Evolutionary conservation across 345 rosid genomes (phyloP).

Genomic region (Chamaenerion angustifolium): DNA sequence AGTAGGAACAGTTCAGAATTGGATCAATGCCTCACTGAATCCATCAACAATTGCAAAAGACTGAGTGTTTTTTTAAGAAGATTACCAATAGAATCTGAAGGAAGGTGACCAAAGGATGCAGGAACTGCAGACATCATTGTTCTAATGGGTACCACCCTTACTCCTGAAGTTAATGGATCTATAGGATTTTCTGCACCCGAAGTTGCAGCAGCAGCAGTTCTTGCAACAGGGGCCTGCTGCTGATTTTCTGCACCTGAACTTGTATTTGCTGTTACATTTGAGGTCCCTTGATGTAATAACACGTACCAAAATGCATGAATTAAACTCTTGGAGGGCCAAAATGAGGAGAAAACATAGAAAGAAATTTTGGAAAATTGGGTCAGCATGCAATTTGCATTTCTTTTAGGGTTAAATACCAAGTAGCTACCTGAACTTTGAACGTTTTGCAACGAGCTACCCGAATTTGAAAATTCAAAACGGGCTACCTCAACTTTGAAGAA

Average conservation of each 20-base stretch:
- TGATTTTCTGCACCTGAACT: slow-evolving; percentile 20
- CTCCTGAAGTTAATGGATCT: slow-evolving; percentile 31
- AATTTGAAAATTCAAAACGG: too few species aligned
- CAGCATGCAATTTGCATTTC: slow-evolving; percentile 1
- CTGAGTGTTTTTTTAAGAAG: background rate
- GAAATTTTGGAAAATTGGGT: background rate
- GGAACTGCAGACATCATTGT: slow-evolving; percentile 56
- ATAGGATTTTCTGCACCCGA: slow-evolving; percentile 20
- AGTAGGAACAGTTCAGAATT: background rate
- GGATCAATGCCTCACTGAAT: background rate
- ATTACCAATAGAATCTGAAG: slow-evolving; percentile 22
- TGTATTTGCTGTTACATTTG: slow-evolving; percentile 20
- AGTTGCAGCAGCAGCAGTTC: slow-evolving; percentile 10
- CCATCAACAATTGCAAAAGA: background rate
- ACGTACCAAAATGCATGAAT: background rate
- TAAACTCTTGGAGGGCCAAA: background rate
- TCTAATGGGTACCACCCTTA: slow-evolving; percentile 50
- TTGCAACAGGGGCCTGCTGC: slow-evolving; percentile 18
- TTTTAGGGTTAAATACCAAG: too few species aligned
- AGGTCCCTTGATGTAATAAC: slow-evolving; percentile 21
- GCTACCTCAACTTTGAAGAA: too few species aligned
- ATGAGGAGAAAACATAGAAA: background rate
- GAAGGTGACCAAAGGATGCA: slow-evolving; percentile 28
- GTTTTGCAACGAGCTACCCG: too few species aligned
- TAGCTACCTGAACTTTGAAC: too few species aligned